A percentile compares a stretch with the other conserved stretches of the same genome.
These are phyloP conservation scores for Eugenia klotzschiana DNA, from an alignment of 441 rosid genomes.

Conservation along the genomic window DNA sequence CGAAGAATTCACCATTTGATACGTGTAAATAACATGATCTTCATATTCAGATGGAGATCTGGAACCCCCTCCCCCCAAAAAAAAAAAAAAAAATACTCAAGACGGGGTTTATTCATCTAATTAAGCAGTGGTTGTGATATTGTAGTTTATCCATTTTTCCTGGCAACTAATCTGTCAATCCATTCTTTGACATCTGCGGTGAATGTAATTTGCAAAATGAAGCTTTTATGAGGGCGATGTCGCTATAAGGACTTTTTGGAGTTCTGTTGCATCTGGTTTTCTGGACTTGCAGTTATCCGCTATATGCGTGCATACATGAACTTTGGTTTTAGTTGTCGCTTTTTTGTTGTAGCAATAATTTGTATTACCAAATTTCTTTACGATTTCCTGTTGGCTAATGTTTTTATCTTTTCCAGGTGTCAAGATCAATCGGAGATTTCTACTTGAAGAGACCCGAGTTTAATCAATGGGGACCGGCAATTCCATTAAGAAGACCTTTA, in stretches of 20 bases:
- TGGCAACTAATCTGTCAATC: background rate
- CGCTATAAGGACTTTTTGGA: background rate
- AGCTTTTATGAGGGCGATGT: background rate
- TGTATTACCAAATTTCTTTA: background rate
- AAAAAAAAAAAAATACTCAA: too few relatives aligned
- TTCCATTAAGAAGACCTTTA: constrained; percentile 29
- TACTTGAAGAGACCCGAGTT: constrained; percentile 54
- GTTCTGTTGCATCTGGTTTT: background rate
- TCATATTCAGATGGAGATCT: background rate
- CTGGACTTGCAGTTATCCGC: background rate
- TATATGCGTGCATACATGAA: background rate
- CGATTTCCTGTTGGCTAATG: background rate
- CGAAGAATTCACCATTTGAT: background rate
- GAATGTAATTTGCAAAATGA: background rate
- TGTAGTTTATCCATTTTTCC: background rate
- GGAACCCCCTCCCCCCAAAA: too few relatives aligned
- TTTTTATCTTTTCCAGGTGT: constrained; percentile 21
- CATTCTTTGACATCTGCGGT: background rate
- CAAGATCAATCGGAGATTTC: constrained; percentile 60
- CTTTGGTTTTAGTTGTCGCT: background rate
- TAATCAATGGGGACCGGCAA: constrained; percentile 23
- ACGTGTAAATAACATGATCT: background rate
- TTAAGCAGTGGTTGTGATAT: background rate
- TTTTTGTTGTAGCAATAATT: background rate
- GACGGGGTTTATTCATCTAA: background rate